Conservation (phyloP, 768 basidiomycete genomes). For the Phlebiopsis flavidoalba region DNA sequence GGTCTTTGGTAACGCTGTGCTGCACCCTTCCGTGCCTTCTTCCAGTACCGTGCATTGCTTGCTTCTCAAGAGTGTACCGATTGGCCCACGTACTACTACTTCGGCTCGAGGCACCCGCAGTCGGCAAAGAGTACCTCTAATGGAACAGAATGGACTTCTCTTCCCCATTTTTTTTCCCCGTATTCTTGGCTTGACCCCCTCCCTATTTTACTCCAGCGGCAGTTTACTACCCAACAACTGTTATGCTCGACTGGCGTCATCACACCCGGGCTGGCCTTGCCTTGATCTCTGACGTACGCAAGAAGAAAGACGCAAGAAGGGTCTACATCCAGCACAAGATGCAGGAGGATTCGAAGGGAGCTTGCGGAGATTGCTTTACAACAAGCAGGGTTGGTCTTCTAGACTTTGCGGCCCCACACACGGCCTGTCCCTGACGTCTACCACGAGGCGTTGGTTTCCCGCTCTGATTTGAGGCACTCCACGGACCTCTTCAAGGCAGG, state of each 20-base stretch:
- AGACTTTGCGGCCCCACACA: conserved; percentile 95
- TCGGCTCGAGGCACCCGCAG: conserved; percentile 94
- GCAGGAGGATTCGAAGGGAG: conserved; percentile 77
- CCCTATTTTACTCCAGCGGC: too few species aligned
- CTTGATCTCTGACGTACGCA: conserved; percentile 89
- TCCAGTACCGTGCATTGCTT: conserved; percentile 90
- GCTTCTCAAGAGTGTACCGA: conserved; percentile 63
- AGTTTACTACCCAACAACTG: too few species aligned
- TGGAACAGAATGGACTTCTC: too few species aligned
- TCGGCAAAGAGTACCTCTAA: conserved; percentile 97
- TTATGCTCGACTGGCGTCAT: conserved; percentile 72
- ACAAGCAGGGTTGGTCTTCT: conserved; percentile 81
- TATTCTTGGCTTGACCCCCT: too few species aligned
- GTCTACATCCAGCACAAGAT: conserved; percentile 99
- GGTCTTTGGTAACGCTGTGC: conserved; percentile 98
- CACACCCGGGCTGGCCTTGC: conserved; percentile 91
- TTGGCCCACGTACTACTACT: conserved; percentile 97
- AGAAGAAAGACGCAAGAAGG: too few species aligned
- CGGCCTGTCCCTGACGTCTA: conserved; percentile 99
- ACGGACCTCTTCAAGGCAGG: conserved; percentile 55
- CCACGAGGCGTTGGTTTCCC: conserved; percentile 81
- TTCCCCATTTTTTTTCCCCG: too few species aligned
- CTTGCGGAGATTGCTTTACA: conserved; percentile 72
- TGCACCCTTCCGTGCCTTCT: conserved; percentile 98
- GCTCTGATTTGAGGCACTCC: conserved; percentile 72